A percentile compares a stretch with the other conserved stretches of the same genome.
phyloP scores from a whole-genome alignment of 176 grass and related monocot genomes.

The Alloteropsis semialata region DNA sequence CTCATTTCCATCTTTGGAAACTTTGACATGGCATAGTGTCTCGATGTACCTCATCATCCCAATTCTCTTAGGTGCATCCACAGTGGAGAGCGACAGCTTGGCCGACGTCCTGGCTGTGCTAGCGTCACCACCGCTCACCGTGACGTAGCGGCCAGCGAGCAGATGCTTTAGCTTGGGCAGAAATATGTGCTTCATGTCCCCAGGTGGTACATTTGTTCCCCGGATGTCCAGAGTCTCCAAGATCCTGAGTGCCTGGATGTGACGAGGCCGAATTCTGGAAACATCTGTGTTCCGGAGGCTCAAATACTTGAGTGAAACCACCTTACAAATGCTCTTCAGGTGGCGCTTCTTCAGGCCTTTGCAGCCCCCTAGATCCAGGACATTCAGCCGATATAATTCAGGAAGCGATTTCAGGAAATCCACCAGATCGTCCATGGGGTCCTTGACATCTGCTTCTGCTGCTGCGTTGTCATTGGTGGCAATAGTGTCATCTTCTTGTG shows the following conservation, averaged over 20 bases:
- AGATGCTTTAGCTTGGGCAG: not conserved
- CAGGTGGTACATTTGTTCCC: not conserved
- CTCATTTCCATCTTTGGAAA: not conserved
- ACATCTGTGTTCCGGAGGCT: not conserved
- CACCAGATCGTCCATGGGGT: not conserved
- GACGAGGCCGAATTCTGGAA: accelerated
- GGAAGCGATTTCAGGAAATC: not conserved
- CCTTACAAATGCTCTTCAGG: not conserved
- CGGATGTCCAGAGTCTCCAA: slow-evolving; percentile 23
- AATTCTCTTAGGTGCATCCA: not conserved
- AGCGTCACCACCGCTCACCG: too few species aligned
- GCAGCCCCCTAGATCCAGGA: slow-evolving; percentile 20
- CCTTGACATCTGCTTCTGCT: too few species aligned
- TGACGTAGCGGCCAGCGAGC: not conserved
- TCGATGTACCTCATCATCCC: not conserved
- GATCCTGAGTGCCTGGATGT: not conserved
- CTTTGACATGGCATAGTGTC: not conserved
- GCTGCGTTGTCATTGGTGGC: not conserved
- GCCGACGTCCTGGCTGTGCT: not conserved
- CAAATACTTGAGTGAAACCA: not conserved
- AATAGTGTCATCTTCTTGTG: too few species aligned
- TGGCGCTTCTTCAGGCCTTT: not conserved
- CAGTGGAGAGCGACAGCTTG: not conserved
- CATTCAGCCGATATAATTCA: not conserved
- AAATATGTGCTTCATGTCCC: not conserved